A percentile compares a stretch with the other conserved stretches of the same genome.
phyloP scores from a whole-genome alignment of 768 basidiomycete species.

The Lactifluus volemus region DNA sequence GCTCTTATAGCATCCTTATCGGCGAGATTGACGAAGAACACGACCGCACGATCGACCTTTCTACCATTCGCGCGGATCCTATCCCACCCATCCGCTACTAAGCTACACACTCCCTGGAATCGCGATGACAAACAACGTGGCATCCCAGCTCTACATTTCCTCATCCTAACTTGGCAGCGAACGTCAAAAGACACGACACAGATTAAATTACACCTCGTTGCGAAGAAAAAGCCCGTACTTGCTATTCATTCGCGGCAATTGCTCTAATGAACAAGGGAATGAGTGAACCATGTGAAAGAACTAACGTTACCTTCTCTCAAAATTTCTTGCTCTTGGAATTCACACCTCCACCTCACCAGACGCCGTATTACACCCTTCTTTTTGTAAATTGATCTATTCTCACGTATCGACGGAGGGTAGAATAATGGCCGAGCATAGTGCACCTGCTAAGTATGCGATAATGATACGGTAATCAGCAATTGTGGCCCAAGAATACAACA shows the following conservation, averaged over 20 bases:
- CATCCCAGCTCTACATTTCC: neutral
- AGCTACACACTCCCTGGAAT: neutral
- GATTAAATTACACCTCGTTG: neutral
- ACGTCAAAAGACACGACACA: neutral
- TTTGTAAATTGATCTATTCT: neutral
- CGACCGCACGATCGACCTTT: slow-evolving; percentile 66
- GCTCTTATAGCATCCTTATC: slow-evolving; percentile 52
- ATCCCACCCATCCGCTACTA: slow-evolving; percentile 75
- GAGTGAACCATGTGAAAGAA: neutral
- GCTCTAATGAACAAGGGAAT: neutral
- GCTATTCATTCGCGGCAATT: neutral
- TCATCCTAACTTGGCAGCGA: neutral
- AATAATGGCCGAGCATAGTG: neutral
- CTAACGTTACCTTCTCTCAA: neutral
- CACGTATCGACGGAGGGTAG: neutral
- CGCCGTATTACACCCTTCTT: neutral
- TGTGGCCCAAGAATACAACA: neutral
- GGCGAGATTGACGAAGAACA: slow-evolving; percentile 80
- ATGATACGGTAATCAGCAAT: neutral
- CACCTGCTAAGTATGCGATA: neutral
- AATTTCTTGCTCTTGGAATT: neutral
- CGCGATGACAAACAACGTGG: neutral
- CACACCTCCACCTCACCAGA: neutral
- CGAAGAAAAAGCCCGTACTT: neutral
- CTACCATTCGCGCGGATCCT: slow-evolving; percentile 80